Conservation (phyloP, 441 rosid genomes). For the Gossypium aridum region DNA sequence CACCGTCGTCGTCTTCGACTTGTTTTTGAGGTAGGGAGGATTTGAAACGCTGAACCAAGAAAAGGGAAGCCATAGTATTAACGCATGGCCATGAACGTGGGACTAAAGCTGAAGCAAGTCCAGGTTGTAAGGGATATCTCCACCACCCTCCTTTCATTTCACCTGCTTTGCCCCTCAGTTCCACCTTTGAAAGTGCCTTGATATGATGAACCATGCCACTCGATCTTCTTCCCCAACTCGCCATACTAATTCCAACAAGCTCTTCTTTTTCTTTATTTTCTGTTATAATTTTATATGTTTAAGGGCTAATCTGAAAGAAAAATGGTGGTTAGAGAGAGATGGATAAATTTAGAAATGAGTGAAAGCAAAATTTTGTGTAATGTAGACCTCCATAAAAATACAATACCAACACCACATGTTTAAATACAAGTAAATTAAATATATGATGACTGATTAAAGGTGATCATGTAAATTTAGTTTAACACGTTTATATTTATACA, state of each 20-base stretch:
- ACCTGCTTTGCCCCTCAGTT: background rate
- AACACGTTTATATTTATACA: too few species aligned
- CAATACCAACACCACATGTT: too few species aligned
- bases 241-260: slow-evolving; percentile 21
- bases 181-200: slow-evolving; percentile 6
- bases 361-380: background rate
- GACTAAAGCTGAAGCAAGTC: background rate
- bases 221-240: slow-evolving; percentile 38
- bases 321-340: background rate
- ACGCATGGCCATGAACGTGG: background rate
- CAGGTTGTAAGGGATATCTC: background rate
- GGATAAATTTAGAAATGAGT: slow-evolving; percentile 7
- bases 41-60: background rate
- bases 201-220: slow-evolving; percentile 24
- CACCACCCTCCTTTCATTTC: background rate
- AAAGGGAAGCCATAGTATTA: background rate
- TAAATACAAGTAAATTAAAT: too few species aligned
- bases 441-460: too few species aligned
- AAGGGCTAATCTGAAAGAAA: background rate
- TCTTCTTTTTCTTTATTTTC: background rate
- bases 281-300: too few species aligned
- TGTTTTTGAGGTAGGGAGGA: background rate
- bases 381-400: background rate
- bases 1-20: background rate
- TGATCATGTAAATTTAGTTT: too few species aligned